Conservation (phyloP, 2,329 filamentous ascomycete species). For the Nannizziopsis barbatae region DNA sequence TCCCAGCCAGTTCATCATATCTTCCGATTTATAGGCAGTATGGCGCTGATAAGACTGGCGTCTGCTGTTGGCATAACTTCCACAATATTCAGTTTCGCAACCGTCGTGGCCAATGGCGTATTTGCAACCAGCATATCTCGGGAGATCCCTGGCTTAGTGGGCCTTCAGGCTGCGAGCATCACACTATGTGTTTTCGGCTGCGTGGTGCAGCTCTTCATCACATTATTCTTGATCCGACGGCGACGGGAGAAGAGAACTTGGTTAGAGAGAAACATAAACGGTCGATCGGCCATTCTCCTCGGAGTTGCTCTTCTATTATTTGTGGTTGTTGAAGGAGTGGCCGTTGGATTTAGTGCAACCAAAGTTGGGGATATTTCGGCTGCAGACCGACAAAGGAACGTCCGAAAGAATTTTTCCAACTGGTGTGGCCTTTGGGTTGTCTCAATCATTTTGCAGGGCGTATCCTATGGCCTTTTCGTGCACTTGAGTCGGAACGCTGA, state of each 20-base stretch:
- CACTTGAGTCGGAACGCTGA: background rate
- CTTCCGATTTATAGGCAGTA: background rate
- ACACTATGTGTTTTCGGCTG: constrained; percentile 3
- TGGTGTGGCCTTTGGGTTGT: constrained; percentile 10
- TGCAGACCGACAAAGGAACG: background rate
- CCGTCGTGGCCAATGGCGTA: constrained; percentile 7
- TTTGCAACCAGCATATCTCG: constrained; percentile 4
- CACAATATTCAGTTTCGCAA: background rate
- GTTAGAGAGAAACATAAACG: background rate
- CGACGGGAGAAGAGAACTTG: background rate
- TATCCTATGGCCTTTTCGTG: constrained; percentile 2
- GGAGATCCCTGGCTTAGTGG: constrained; percentile 3
- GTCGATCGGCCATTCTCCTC: background rate
- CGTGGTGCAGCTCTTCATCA: background rate
- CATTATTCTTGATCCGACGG: background rate
- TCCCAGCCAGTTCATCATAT: background rate
- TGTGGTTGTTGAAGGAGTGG: constrained; percentile 5
- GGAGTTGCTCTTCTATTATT: background rate
- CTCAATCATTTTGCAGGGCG: constrained; percentile 1
- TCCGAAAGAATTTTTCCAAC: background rate
- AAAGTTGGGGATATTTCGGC: background rate
- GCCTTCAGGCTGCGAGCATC: constrained; percentile 5
- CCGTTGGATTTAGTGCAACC: constrained; percentile 5
- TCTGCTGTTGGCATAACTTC: constrained; percentile 3
- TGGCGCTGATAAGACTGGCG: constrained; percentile 1